Conservation (phyloP, 371 early-diverging fungal genomes). For the Mucor saturninus region DNA sequence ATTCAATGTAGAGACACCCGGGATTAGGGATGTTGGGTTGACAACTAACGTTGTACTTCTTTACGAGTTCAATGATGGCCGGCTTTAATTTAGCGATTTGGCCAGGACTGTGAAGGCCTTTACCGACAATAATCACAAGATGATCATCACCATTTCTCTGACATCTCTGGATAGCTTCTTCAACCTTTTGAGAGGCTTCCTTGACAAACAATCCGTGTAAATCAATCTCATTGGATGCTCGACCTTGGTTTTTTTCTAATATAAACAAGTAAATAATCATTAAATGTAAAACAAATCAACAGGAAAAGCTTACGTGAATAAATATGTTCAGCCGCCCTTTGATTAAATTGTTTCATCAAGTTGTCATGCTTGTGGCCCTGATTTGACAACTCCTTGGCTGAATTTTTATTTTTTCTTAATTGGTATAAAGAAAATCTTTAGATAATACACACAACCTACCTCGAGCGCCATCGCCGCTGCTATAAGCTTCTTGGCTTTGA, state of each 20-base stretch:
- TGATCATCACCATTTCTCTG: constrained; percentile 42
- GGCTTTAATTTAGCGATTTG: constrained; percentile 67
- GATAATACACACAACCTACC: constrained; percentile 25
- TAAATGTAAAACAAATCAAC: background rate
- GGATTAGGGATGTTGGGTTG: constrained; percentile 64
- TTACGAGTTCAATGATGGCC: constrained; percentile 58
- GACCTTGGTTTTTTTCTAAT: constrained; percentile 54
- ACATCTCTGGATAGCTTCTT: constrained; percentile 55
- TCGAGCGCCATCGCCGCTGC: constrained; percentile 41
- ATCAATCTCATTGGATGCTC: constrained; percentile 60
- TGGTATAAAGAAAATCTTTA: background rate
- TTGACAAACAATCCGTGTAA: constrained; percentile 64
- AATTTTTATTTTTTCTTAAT: background rate
- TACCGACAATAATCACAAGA: constrained; percentile 66
- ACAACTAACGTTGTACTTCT: constrained; percentile 57
- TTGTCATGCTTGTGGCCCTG: constrained; percentile 57
- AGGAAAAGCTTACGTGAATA: constrained; percentile 46
- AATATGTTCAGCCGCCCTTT: constrained; percentile 55
- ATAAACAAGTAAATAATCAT: background rate
- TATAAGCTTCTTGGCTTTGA: constrained; percentile 52
- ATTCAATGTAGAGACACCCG: constrained; percentile 66
- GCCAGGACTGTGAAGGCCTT: constrained; percentile 62
- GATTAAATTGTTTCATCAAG: constrained; percentile 59
- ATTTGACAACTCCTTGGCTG: constrained; percentile 59
- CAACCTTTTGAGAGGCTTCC: constrained; percentile 60